phyloP scores from a whole-genome alignment of 768 basidiomycete species.

The Daedaleopsis sinensis region DNA sequence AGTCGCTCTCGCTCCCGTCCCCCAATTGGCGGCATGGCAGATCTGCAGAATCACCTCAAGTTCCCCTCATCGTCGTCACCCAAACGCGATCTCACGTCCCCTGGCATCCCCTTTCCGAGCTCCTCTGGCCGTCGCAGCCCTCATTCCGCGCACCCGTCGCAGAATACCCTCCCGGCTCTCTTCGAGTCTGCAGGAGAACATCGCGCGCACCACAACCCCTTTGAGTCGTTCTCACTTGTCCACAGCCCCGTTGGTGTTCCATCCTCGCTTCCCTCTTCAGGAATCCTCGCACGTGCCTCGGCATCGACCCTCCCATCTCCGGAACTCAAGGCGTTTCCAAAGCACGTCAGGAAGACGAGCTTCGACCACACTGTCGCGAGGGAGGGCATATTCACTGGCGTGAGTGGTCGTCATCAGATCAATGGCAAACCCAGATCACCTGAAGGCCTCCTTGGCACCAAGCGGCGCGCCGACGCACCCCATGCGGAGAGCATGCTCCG shows the following conservation, averaged over 20 bases:
- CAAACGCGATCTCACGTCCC: slow-evolving; percentile 26
- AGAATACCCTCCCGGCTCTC: slow-evolving; percentile 28
- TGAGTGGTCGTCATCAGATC: slow-evolving; percentile 76
- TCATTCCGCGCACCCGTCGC: slow-evolving; percentile 22
- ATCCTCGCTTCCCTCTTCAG: slow-evolving; percentile 74
- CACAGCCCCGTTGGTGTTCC: slow-evolving; percentile 46
- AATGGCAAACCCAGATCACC: slow-evolving; percentile 74
- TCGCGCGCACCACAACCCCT: slow-evolving; percentile 9
- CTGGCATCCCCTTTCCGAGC: slow-evolving; percentile 31
- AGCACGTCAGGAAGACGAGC: slow-evolving; percentile 90
- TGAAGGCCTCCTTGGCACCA: slow-evolving; percentile 67
- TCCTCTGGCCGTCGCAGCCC: slow-evolving; percentile 31
- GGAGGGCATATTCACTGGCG: slow-evolving; percentile 58
- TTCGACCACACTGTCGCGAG: slow-evolving; percentile 90
- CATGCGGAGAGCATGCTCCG: slow-evolving; percentile 81
- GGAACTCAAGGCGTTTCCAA: slow-evolving; percentile 65
- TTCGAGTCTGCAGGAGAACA: slow-evolving; percentile 28
- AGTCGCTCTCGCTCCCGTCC: slow-evolving; percentile 80
- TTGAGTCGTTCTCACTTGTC: slow-evolving; percentile 28
- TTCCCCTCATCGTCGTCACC: slow-evolving; percentile 32
- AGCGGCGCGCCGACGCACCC: slow-evolving; percentile 81
- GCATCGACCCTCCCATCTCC: slow-evolving; percentile 31
- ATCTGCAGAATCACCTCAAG: slow-evolving; percentile 32
- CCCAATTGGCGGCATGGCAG: slow-evolving; percentile 47
- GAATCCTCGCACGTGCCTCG: slow-evolving; percentile 59